Conservation (phyloP, 2,329 filamentous ascomycete genomes). For the Coccinonectria pachysandricola region DNA sequence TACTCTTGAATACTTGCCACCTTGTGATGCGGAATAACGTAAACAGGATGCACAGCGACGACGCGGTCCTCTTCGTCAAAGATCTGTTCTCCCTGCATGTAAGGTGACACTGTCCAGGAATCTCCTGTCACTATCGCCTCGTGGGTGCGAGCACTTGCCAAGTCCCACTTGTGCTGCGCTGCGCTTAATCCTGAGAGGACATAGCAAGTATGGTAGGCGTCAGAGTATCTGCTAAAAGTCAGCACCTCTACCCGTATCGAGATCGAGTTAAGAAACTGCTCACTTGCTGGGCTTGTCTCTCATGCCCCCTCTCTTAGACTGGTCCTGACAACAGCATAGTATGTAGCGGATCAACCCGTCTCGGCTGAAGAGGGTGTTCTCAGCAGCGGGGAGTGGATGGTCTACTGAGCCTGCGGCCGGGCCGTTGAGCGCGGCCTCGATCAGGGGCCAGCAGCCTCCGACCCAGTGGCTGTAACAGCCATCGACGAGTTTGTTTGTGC, state of each 20-base stretch:
- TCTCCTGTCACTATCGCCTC: slow-evolving; percentile 26
- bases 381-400: slow-evolving; percentile 20
- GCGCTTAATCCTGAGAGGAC: slow-evolving; percentile 77
- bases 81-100: slow-evolving; percentile 46
- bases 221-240: slow-evolving; percentile 59
- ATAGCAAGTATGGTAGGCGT: slow-evolving; percentile 91
- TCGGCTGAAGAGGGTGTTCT: slow-evolving; percentile 59
- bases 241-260: no score
- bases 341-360: slow-evolving; percentile 85
- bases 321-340: slow-evolving; percentile 74
- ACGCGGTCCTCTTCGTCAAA: slow-evolving; percentile 65
- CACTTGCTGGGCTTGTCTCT: slow-evolving; percentile 91
- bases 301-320: slow-evolving; percentile 62
- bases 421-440: slow-evolving; percentile 66
- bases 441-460: slow-evolving; percentile 83
- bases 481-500: slow-evolving; percentile 96
- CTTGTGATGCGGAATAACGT: slow-evolving; percentile 64
- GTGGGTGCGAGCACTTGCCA: slow-evolving; percentile 26
- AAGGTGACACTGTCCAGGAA: slow-evolving; percentile 38
- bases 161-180: slow-evolving; percentile 59
- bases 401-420: slow-evolving; percentile 23
- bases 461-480: slow-evolving; percentile 99
- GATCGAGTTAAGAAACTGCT: no score
- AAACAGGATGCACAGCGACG: slow-evolving; percentile 68
- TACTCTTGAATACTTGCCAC: slow-evolving; percentile 56